Evolutionary conservation across 441 rosid genomes (phyloP), one percentile per base, ranked within the genome.

Genomic region (Aleurites moluccanus): DNA sequence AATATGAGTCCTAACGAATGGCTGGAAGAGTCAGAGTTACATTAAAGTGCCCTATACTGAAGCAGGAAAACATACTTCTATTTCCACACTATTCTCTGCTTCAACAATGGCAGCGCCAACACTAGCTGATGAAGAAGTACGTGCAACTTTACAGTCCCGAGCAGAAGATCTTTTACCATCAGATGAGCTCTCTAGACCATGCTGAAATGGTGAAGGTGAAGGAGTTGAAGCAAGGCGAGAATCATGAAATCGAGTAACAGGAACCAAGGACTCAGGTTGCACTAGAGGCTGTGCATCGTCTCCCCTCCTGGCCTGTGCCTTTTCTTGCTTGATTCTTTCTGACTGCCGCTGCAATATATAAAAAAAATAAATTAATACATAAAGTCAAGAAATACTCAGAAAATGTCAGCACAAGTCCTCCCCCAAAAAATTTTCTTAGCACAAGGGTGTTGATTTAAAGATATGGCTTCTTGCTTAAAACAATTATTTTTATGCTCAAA

Each of bases 211-310:
- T 47, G 98, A 87, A 71, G 94, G 91, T 35, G 84, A 57, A 78
- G 93, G 91, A 73, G 89, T 96, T 35, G 99, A 89, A 70, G 99
- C 96, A 77, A 96, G 99, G 71, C 98, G 90, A 76, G 97, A 92
- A 77, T 97, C 97, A 67, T 74, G 91, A 83, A 83, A 90, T 76
- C 83, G 86, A 80, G 91, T 44, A 82, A 96, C 93, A 25, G 98
- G 89, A 83, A 93, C 98, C 81, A 96, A 84, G 77, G 86, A 77
- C 28, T 89, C 87, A 67, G 89, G 88, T 77, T 82, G 85, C 78
- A 71, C 79, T 79, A 72, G 81, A 62, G 90, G 93, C 64, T 83
- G 86, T 0, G 78, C 85, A 78, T 87, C 94, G 84, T 96, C 82
- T 72, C 85, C 86, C 85, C 90, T 88, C 78, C 81, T 86, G 28